Conservation (phyloP, 1,139 yeast genomes). For the Suhomyces atakaporum region DNA sequence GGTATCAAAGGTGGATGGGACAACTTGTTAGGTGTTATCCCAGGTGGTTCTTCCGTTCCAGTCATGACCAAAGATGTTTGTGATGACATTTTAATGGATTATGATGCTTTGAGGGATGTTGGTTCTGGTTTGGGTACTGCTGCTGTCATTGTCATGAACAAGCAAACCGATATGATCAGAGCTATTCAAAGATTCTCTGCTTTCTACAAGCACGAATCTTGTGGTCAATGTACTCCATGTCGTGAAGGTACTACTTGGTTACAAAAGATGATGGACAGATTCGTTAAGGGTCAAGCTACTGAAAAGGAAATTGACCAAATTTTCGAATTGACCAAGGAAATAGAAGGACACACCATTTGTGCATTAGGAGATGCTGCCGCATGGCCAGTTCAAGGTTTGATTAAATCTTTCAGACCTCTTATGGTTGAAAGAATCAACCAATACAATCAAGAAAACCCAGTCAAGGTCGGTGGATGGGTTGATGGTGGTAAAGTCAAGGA, state of each 20-base stretch:
- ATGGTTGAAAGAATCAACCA: conserved; percentile 70
- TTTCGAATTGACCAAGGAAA: conserved; percentile 76
- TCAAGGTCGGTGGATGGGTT: conserved; percentile 79
- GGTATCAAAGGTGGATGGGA: conserved; percentile 93
- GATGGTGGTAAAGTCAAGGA: conserved; percentile 59
- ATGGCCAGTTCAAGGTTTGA: conserved; percentile 89
- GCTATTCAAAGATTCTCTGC: conserved; percentile 83
- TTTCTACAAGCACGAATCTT: conserved; percentile 86
- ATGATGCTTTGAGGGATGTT: conserved; percentile 78
- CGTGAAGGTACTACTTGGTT: conserved; percentile 93
- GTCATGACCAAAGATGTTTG: conserved; percentile 68
- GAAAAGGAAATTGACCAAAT: conserved; percentile 81
- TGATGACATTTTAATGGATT: conserved; percentile 77
- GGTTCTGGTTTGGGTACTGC: conserved; percentile 92
- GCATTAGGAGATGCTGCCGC: conserved; percentile 93
- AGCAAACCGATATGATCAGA: conserved; percentile 77
- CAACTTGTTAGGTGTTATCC: conserved; percentile 79
- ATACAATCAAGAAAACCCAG: conserved; percentile 47
- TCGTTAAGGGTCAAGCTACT: conserved; percentile 74
- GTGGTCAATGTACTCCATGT: conserved; percentile 95
- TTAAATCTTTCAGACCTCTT: conserved; percentile 78
- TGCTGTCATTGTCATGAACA: conserved; percentile 87
- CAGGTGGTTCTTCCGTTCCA: conserved; percentile 89
- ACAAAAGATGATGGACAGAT: conserved; percentile 79
- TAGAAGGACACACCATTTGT: conserved; percentile 89